A percentile compares a stretch with the other conserved stretches of the same genome.
These are phyloP conservation scores for Teratosphaeria viscida DNA, from an alignment of 2,329 filamentous ascomycete species.

Conservation along the genomic window DNA sequence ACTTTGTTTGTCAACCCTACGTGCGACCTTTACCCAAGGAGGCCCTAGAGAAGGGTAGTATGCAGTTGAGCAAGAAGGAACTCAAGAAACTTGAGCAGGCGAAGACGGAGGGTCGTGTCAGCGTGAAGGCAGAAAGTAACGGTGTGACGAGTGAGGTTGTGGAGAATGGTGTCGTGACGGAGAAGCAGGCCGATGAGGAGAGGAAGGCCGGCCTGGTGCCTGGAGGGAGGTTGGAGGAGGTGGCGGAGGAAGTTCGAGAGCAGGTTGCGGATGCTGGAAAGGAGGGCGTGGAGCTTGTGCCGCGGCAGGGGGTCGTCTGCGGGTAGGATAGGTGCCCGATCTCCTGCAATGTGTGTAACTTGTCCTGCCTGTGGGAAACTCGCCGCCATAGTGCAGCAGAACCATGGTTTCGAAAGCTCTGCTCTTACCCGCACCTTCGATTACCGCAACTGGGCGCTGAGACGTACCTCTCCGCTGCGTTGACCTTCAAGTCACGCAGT, in stretches of 20 bases:
- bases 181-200: conserved; percentile 18
- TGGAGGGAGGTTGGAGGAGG: conserved; percentile 20
- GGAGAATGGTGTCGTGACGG: conserved; percentile 4
- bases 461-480: no score
- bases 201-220: conserved; percentile 17
- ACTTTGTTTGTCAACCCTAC: conserved; percentile 84
- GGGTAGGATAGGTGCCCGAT: conserved; percentile 21
- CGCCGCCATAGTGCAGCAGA: neutral
- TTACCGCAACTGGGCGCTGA: no score
- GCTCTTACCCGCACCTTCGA: no score
- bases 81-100: conserved; percentile 18
- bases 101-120: neutral
- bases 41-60: conserved; percentile 40
- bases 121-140: no score
- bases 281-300: conserved; percentile 22
- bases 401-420: no score
- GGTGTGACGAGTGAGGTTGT: neutral
- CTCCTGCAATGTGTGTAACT: neutral
- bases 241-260: conserved; percentile 7
- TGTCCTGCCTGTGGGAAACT: neutral
- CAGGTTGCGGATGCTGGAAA: conserved; percentile 4
- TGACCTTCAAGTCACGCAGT: no score
- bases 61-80: conserved; percentile 25
- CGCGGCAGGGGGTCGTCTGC: conserved; percentile 36
- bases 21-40: conserved; percentile 79